Percentiles rank a stretch among this genome's conserved stretches.
Conservation (phyloP, 106 monocot species). For the Platanthera zijinensis region DNA sequence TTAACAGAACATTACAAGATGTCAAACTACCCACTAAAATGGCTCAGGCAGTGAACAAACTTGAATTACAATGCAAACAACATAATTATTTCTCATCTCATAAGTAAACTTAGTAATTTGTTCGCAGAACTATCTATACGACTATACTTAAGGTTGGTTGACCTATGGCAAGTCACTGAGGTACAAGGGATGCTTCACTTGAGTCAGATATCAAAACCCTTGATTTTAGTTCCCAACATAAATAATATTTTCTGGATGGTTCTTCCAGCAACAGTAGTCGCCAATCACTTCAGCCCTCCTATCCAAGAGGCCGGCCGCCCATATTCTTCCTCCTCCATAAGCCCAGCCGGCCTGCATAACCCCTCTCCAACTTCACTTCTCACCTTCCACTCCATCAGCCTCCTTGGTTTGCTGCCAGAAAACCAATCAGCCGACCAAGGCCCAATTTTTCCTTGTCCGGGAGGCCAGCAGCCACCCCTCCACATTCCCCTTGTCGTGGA, state of each 20-base stretch:
- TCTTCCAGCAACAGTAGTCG: not conserved
- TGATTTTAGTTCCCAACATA: not conserved
- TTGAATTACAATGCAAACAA: not conserved
- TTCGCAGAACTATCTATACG: not conserved
- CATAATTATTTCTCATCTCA: not conserved
- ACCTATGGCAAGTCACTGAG: not conserved
- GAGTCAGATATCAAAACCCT: not conserved
- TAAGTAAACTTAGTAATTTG: not conserved
- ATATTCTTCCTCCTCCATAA: too few species aligned
- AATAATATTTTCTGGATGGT: not conserved
- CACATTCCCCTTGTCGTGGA: too few species aligned
- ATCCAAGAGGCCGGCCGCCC: too few species aligned
- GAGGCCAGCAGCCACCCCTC: too few species aligned
- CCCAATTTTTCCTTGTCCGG: too few species aligned
- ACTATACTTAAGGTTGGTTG: not conserved
- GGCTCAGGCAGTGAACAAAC: not conserved
- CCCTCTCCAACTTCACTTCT: too few species aligned
- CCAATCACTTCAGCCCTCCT: too few species aligned
- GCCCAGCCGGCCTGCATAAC: too few species aligned
- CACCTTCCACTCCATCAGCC: too few species aligned
- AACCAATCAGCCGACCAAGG: too few species aligned
- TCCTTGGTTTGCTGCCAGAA: too few species aligned
- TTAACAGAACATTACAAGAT: not conserved
- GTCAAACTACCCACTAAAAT: slow-evolving; percentile 3
- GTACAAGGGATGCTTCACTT: not conserved